Base-by-base conservation (phyloP, 768 basidiomycete species). In the Russula lepida region DNA sequence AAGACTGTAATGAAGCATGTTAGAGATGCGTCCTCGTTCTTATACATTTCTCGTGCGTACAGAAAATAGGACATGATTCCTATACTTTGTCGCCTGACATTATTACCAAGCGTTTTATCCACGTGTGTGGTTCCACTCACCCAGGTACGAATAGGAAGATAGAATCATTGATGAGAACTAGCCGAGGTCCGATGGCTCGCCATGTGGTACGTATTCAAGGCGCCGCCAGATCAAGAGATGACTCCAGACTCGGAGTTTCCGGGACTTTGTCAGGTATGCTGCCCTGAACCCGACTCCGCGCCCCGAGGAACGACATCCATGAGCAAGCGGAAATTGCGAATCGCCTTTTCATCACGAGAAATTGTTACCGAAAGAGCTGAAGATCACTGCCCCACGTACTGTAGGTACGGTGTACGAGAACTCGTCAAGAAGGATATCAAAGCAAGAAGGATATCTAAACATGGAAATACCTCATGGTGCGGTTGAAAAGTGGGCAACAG, bases 341-440 rank as follows among this genome's bases (percentile, higher is more conserved):
- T 23, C 13, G 30, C 2, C 8, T 19, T 41, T 48, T 53, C 51
- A 52, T 35, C 39, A 25, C 12, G 35, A 17, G 28, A 43, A 28
- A 4, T 19, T 21, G 32, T 47, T 44, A 41, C 50, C 50, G 33
- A 43, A 57, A 47, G 43, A 28, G 51, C 11, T 27, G 46, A 28
- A 17, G 23, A 11, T 5, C 8, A 6, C 33, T 8, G 33, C 54
- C 30, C 43, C 23, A 25, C 28, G 50, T 56, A 56, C 32, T 32
- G 49, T 57, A 43, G 41, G 49, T 57, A 43, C 53, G 56, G 47
- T 48, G 56, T 53, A 58, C 50, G 47, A 58, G 61, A n/a, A n/a
- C n/a, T n/a, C n/a, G n/a, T n/a, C n/a, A n/a, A n/a, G n/a, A n/a
- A n/a, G n/a, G n/a, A n/a, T n/a, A n/a, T n/a, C n/a, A n/a, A n/a